phyloP scores from a whole-genome alignment of 2,329 filamentous ascomycete species.

The Hypoxylon sp. region DNA sequence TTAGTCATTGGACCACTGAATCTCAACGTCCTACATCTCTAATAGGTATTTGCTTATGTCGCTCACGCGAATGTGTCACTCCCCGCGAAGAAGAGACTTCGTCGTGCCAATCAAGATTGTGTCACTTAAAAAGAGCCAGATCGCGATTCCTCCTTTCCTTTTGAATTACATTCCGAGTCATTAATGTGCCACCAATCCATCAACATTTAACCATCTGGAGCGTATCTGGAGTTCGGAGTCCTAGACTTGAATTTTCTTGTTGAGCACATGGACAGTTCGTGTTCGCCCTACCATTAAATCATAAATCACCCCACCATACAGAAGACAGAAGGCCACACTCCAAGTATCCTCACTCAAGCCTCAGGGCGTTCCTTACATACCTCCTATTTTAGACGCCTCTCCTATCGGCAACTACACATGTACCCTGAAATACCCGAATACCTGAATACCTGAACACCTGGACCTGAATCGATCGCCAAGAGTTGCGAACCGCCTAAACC shows the following conservation, averaged over 20 bases:
- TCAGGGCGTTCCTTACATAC: constrained; percentile 27
- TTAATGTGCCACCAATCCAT: constrained; percentile 12
- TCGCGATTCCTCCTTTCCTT: constrained; percentile 24
- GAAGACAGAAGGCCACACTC: constrained; percentile 4
- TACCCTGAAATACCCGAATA: constrained; percentile 12
- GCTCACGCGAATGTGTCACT: constrained; percentile 26
- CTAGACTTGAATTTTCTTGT: constrained; percentile 8
- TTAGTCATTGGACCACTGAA: constrained; percentile 14
- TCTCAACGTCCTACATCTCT: constrained; percentile 27
- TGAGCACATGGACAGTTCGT: constrained; percentile 21
- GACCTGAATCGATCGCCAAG: constrained; percentile 41
- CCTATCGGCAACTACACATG: constrained; percentile 18
- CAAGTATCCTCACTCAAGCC: constrained; percentile 8
- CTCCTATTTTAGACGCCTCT: constrained; percentile 3
- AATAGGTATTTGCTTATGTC: constrained; percentile 32
- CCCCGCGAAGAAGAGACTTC: constrained; percentile 8
- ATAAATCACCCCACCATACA: constrained; percentile 29
- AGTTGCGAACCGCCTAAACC: constrained; percentile 24
- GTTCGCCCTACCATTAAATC: not conserved
- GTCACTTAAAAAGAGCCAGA: constrained; percentile 21
- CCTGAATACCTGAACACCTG: no score
- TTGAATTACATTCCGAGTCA: constrained; percentile 22
- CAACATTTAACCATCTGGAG: constrained; percentile 4
- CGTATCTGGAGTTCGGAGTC: not conserved
- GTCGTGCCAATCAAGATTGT: constrained; percentile 16